These are phyloP conservation scores for Lindgomyces ingoldianus DNA, from an alignment of 495 filamentous ascomycete genomes.

Conservation along the genomic window DNA sequence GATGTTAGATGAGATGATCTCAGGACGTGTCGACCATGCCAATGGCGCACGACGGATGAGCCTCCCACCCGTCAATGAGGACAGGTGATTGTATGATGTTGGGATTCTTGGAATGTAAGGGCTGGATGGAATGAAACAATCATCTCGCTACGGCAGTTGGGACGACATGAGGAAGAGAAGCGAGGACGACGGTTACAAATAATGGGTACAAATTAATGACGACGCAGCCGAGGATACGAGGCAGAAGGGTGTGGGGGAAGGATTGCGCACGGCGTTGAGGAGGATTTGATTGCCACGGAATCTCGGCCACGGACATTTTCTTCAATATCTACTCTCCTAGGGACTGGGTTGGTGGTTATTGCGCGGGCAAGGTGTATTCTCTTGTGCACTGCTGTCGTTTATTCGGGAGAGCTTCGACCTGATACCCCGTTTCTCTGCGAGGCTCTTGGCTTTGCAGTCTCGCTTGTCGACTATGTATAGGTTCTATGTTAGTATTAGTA, in stretches of 20 bases:
- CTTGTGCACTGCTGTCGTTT: neutral
- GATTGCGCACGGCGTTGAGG: too few species aligned
- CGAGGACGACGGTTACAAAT: slow-evolving; percentile 11
- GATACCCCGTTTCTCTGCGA: slow-evolving; percentile 27
- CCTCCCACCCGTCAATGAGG: slow-evolving; percentile 25
- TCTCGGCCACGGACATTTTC: neutral
- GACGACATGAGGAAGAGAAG: neutral
- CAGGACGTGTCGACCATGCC: slow-evolving; percentile 64
- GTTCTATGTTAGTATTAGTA: slow-evolving; percentile 22
- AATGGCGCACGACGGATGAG: slow-evolving; percentile 30
- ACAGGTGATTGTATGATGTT: neutral
- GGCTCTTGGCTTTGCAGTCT: neutral
- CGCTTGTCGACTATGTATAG: neutral
- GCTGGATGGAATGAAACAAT: slow-evolving; percentile 11
- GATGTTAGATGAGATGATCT: slow-evolving; percentile 93
- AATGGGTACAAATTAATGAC: neutral
- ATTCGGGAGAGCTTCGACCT: slow-evolving; percentile 15
- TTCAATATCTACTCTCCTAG: neutral
- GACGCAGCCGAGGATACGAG: neutral
- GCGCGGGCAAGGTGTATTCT: neutral
- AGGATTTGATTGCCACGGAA: neutral
- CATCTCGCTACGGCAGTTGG: slow-evolving; percentile 13
- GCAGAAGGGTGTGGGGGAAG: neutral
- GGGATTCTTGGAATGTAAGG: slow-evolving; percentile 23
- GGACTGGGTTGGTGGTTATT: neutral